These are phyloP conservation scores for Trametes coccinea DNA, from an alignment of 768 basidiomycete genomes.

Conservation along the genomic window DNA sequence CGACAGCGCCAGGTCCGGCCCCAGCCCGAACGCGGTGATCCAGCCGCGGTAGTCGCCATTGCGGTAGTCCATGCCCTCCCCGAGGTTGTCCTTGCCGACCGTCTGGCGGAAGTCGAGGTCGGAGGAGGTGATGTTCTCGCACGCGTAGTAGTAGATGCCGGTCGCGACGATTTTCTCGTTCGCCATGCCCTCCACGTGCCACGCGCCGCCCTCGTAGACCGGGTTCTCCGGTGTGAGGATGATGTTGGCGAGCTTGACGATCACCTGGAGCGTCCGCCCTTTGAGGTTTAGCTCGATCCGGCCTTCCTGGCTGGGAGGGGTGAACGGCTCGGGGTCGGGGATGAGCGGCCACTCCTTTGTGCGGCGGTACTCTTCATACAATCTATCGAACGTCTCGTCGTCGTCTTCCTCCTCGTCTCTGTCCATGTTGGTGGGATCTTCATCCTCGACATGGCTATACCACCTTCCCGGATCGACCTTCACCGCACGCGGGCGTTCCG, in stretches of 20 bases:
- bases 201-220: slow-evolving; percentile 33
- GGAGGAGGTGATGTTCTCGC: slow-evolving; percentile 36
- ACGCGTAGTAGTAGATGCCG: slow-evolving; percentile 31
- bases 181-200: slow-evolving; percentile 35
- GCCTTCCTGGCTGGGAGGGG: background rate
- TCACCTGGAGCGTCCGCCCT: slow-evolving; percentile 34
- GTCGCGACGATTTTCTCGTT: slow-evolving; percentile 23
- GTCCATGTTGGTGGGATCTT: background rate
- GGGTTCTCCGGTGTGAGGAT: slow-evolving; percentile 33
- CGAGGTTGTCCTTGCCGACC: slow-evolving; percentile 10
- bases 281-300: slow-evolving; percentile 2
- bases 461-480: slow-evolving; percentile 6
- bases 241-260: slow-evolving; percentile 44
- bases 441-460: slow-evolving; percentile 9
- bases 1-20: slow-evolving; percentile 12
- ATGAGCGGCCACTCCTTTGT: slow-evolving; percentile 14
- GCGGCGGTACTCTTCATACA: slow-evolving; percentile 3
- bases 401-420: background rate
- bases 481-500: slow-evolving; percentile 2
- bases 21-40: slow-evolving; percentile 5
- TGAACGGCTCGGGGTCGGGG: slow-evolving; percentile 20
- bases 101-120: slow-evolving; percentile 36
- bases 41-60: slow-evolving; percentile 6
- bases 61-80: slow-evolving; percentile 1
- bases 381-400: background rate